Percentiles rank a stretch among this genome's conserved stretches.
Evolutionary conservation across 2,329 filamentous ascomycete species (phyloP).

Genomic region (Penicillium nordicum): DNA sequence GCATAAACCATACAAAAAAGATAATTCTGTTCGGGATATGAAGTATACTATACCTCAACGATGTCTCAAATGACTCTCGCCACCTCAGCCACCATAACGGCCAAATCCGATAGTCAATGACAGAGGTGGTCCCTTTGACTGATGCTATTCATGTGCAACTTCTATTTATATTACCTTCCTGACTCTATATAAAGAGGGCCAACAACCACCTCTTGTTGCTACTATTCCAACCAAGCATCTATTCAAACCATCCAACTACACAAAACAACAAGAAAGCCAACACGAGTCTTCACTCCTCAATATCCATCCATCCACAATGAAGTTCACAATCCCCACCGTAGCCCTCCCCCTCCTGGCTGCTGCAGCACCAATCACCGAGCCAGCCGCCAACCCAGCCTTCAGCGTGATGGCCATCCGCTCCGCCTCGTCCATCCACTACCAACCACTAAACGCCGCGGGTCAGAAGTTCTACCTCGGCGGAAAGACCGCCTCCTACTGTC

Average conservation of each 20-base stretch:
- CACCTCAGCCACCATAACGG: constrained; percentile 7
- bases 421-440: constrained; percentile 50
- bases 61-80: constrained; percentile 8
- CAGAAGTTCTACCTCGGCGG: constrained; percentile 52
- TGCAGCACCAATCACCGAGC: constrained; percentile 21
- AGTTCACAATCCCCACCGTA: constrained; percentile 22
- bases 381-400: constrained; percentile 32
- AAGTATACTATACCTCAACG: neutral
- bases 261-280: neutral
- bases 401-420: constrained; percentile 46
- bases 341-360: constrained; percentile 28
- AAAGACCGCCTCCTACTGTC: constrained; percentile 50
- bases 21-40: neutral
- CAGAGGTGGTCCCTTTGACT: neutral
- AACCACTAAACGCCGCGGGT: constrained; percentile 47
- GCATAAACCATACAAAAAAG: neutral
- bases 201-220: neutral
- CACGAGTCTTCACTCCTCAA: neutral
- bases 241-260: neutral
- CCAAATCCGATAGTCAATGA: constrained; percentile 1
- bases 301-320: constrained; percentile 21
- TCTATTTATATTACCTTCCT: neutral
- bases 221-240: neutral
- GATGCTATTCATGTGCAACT: neutral
- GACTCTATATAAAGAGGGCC: constrained; percentile 4